Conservation (phyloP, 1,284 basidiomycete species). For the Sanguinoderma infundibulare region DNA sequence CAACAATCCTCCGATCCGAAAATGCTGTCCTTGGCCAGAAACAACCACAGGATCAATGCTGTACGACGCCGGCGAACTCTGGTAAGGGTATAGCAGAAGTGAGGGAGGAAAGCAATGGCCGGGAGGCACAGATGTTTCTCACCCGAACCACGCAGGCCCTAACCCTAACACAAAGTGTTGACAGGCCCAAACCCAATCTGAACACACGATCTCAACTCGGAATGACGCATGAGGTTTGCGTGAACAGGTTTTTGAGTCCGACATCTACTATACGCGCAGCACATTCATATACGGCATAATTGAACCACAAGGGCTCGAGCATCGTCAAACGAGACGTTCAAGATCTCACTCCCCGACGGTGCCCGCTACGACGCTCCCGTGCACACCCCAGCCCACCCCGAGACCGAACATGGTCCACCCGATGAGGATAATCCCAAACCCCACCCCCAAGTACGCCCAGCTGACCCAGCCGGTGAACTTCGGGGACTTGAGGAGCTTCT, state of each 20-base stretch:
- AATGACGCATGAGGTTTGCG: neutral
- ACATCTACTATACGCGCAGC: neutral
- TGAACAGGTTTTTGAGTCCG: neutral
- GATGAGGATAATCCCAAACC: constrained; percentile 40
- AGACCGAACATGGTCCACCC: constrained; percentile 52
- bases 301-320: neutral
- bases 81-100: neutral
- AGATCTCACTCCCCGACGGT: constrained; percentile 42
- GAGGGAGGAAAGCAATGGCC: no score
- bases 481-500: constrained; percentile 41
- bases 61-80: neutral
- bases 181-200: neutral
- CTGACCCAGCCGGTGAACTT: constrained; percentile 23
- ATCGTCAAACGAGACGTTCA: neutral
- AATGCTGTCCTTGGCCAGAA: neutral
- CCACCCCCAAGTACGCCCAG: constrained; percentile 35
- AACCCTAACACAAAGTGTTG: neutral
- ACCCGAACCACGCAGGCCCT: neutral
- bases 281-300: neutral
- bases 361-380: constrained; percentile 44
- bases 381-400: constrained; percentile 49
- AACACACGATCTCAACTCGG: neutral
- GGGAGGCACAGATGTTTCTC: no score
- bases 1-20: neutral
- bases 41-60: neutral